Percentiles rank a stretch among this genome's conserved stretches.
These are phyloP conservation scores for Raffaelea arxii DNA, from an alignment of 2,329 filamentous ascomycete genomes.

Conservation along the genomic window DNA sequence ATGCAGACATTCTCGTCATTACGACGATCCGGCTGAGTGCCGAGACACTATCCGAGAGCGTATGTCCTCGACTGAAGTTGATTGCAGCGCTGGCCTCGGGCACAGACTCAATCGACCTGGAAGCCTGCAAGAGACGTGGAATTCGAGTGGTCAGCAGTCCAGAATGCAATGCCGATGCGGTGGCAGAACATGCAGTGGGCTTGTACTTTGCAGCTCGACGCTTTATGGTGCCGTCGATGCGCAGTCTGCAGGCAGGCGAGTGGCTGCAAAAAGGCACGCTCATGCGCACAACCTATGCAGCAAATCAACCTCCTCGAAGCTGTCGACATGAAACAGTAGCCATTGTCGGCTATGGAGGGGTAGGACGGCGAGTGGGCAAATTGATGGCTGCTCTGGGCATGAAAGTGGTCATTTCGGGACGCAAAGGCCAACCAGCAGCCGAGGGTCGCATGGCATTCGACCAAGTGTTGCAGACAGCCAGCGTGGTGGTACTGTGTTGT, in stretches of 20 bases:
- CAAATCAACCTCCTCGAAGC: slow-evolving; percentile 6
- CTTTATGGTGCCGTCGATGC: slow-evolving; percentile 21
- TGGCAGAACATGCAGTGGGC: slow-evolving; percentile 19
- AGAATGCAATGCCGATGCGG: slow-evolving; percentile 17
- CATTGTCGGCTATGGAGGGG: slow-evolving; percentile 24
- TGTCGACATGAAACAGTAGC: slow-evolving; percentile 14
- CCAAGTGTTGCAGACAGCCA: slow-evolving; percentile 17
- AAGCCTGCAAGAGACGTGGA: slow-evolving; percentile 13
- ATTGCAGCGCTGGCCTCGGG: slow-evolving; percentile 18
- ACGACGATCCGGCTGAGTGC: slow-evolving; percentile 21
- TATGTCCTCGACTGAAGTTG: slow-evolving; percentile 20
- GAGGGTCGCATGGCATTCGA: slow-evolving; percentile 14
- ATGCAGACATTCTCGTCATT: slow-evolving; percentile 25
- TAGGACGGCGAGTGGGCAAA: slow-evolving; percentile 21
- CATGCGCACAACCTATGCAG: slow-evolving; percentile 9
- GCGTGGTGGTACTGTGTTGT: slow-evolving; percentile 20
- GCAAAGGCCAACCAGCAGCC: slow-evolving; percentile 10
- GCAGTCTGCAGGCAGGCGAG: slow-evolving; percentile 14
- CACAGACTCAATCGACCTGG: slow-evolving; percentile 17
- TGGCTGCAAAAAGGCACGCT: slow-evolving; percentile 14
- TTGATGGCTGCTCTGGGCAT: slow-evolving; percentile 19
- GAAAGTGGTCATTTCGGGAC: slow-evolving; percentile 16
- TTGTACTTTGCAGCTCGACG: slow-evolving; percentile 22
- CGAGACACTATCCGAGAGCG: slow-evolving; percentile 10
- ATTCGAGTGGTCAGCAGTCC: slow-evolving; percentile 19